These are phyloP conservation scores for Sphenostylis stenocarpa DNA, from an alignment of 306 rosid species.

Conservation along the genomic window DNA sequence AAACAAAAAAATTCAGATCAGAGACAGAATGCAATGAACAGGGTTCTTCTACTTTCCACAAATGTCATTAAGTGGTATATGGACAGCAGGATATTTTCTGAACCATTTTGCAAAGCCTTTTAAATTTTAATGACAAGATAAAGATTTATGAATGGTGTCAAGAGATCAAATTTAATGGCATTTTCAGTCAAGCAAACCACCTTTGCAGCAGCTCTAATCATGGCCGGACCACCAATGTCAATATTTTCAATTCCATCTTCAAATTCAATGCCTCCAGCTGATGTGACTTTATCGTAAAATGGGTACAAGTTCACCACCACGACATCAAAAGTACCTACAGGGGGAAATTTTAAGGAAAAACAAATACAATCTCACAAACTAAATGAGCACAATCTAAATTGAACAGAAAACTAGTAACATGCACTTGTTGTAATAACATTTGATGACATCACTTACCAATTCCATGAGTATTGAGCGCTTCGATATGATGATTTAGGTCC, in stretches of 20 bases:
- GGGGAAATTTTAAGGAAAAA: conserved; percentile 18
- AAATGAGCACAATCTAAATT: conserved; percentile 3
- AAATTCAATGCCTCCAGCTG: conserved; percentile 65
- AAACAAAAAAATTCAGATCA: neutral
- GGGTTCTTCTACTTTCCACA: neutral
- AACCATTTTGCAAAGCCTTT: neutral
- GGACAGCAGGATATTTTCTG: conserved; percentile 13
- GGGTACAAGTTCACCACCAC: conserved; percentile 96
- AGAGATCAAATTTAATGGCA: neutral
- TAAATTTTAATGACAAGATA: neutral
- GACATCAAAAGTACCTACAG: conserved; percentile 83
- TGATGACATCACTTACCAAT: conserved; percentile 60
- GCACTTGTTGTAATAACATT: neutral
- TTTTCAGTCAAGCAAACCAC: conserved; percentile 43
- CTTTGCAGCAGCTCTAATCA: conserved; percentile 99
- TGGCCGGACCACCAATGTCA: conserved; percentile 96
- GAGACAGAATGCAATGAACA: neutral
- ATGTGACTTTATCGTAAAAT: conserved; percentile 82
- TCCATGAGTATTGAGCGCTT: conserved; percentile 76
- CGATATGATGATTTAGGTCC: conserved; percentile 83
- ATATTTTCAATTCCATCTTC: conserved; percentile 96
- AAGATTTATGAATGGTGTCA: neutral
- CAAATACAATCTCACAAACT: conserved; percentile 4
- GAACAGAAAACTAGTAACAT: neutral
- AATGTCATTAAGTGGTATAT: neutral